These are phyloP conservation scores for Crepidotus variabilis DNA, from an alignment of 768 basidiomycete species.

Conservation along the genomic window DNA sequence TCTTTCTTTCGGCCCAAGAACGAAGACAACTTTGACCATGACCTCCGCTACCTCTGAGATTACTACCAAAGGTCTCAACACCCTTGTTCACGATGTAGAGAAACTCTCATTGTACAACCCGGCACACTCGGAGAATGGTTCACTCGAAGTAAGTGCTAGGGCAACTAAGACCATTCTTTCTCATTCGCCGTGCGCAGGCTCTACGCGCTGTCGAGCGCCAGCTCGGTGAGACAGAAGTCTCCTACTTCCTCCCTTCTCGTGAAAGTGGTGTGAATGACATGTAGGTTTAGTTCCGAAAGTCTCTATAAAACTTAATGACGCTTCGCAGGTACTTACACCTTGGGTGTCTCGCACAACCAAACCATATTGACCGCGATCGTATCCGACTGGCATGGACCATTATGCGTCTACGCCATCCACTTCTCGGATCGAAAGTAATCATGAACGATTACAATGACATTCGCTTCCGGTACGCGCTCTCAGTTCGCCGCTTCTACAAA, in stretches of 20 bases:
- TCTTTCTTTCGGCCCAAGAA: no score
- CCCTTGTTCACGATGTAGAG: background rate
- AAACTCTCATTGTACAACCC: background rate
- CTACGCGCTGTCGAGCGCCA: constrained; percentile 37
- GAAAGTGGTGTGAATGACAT: constrained; percentile 85
- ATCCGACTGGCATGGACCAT: constrained; percentile 68
- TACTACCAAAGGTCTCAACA: background rate
- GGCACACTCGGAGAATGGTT: background rate
- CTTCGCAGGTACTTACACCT: constrained; percentile 73
- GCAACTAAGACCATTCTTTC: constrained; percentile 11
- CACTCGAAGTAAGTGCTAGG: background rate
- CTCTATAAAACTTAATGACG: background rate
- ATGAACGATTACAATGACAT: constrained; percentile 65
- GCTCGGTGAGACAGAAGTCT: constrained; percentile 73
- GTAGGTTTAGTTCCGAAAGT: constrained; percentile 34
- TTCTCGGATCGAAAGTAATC: constrained; percentile 59
- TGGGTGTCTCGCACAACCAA: constrained; percentile 49
- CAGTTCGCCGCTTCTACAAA: background rate
- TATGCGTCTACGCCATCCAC: constrained; percentile 64
- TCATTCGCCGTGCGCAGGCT: background rate
- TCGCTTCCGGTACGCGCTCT: constrained; percentile 48
- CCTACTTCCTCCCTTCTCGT: constrained; percentile 79
- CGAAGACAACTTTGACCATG: background rate
- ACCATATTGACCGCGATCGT: constrained; percentile 40
- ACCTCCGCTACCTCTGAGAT: background rate